Conservation (phyloP, 352 stramenopile genomes). For the Halophytophthora polymorphica region DNA sequence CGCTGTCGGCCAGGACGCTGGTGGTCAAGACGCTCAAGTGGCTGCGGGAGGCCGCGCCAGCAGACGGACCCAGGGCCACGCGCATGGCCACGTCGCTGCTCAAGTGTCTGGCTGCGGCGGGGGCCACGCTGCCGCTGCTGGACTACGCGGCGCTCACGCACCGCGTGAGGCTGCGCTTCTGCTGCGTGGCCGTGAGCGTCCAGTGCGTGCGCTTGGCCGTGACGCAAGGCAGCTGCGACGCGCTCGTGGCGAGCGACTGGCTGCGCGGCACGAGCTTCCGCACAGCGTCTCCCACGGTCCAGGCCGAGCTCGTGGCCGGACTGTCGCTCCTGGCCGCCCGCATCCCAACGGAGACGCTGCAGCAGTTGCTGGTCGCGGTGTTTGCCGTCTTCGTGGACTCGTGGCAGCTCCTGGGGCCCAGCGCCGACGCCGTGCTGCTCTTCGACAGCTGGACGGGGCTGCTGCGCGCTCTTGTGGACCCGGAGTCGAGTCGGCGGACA, state of each 20-base stretch:
- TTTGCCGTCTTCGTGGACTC: conserved; percentile 23
- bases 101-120: conserved; percentile 17
- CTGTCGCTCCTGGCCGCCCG: conserved; percentile 19
- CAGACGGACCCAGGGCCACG: conserved; percentile 4
- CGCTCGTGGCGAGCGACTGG: conserved; percentile 23
- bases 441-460: conserved; percentile 29
- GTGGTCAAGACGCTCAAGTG: conserved; percentile 33
- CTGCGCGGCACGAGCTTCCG: conserved; percentile 18
- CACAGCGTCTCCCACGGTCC: conserved; percentile 15
- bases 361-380: conserved; percentile 7
- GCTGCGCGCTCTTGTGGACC: conserved; percentile 17
- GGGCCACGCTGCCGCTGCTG: conserved; percentile 23
- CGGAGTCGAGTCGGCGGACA: conserved; percentile 4
- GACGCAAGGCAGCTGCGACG: conserved; percentile 36
- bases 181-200: conserved; percentile 18
- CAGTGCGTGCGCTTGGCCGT: conserved; percentile 30
- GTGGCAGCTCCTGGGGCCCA: conserved; percentile 16
- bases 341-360: conserved; percentile 19
- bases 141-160: conserved; percentile 29
- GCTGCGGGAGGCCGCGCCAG: conserved; percentile 22
- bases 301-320: conserved; percentile 19
- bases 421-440: conserved; percentile 10
- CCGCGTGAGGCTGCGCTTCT: conserved; percentile 28
- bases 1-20: conserved; percentile 26
- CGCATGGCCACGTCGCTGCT: conserved; percentile 22